phyloP scores from a whole-genome alignment of 192 early-diverging fungal species.

The Mortierella alpina region DNA sequence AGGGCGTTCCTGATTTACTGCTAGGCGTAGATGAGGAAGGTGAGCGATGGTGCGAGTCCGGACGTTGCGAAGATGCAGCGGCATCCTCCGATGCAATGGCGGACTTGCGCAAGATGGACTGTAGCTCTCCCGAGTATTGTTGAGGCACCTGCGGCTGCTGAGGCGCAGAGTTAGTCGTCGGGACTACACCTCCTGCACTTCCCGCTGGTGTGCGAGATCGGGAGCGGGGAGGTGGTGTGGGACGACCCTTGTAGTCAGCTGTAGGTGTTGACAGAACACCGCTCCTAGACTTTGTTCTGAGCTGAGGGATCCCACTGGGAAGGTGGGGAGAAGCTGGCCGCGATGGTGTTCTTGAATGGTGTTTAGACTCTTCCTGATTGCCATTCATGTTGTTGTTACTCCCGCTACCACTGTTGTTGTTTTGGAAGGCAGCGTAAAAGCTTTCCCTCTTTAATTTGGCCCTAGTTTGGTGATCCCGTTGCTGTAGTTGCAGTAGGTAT shows the following conservation, averaged over 20 bases:
- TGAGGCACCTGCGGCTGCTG: conserved; percentile 43
- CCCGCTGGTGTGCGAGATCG: conserved; percentile 48
- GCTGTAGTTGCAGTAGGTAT: conserved; percentile 41
- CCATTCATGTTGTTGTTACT: conserved; percentile 1
- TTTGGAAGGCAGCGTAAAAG: conserved; percentile 48
- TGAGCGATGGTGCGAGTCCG: conserved; percentile 14
- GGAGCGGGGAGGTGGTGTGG: conserved; percentile 39
- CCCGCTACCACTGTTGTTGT: not conserved
- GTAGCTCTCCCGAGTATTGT: conserved; percentile 43
- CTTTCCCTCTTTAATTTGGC: conserved; percentile 46
- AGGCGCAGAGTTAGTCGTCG: not conserved
- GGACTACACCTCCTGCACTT: conserved; percentile 7
- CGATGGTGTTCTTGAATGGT: conserved; percentile 4
- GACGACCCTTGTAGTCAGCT: conserved; percentile 29
- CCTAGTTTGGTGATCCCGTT: conserved; percentile 44
- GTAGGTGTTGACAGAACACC: conserved; percentile 34
- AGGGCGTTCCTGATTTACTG: conserved; percentile 43
- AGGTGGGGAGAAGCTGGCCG: conserved; percentile 46
- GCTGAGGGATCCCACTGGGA: conserved; percentile 46
- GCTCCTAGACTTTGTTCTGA: conserved; percentile 51
- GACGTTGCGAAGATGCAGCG: not conserved
- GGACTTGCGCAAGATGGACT: conserved; percentile 48
- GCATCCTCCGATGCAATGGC: conserved; percentile 15
- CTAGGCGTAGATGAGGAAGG: conserved; percentile 37
- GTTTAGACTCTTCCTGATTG: conserved; percentile 26